Evolutionary conservation across 2,329 filamentous ascomycete genomes (phyloP), one percentile per base, ranked within the genome.

Genomic region (Shiraia sp.): DNA sequence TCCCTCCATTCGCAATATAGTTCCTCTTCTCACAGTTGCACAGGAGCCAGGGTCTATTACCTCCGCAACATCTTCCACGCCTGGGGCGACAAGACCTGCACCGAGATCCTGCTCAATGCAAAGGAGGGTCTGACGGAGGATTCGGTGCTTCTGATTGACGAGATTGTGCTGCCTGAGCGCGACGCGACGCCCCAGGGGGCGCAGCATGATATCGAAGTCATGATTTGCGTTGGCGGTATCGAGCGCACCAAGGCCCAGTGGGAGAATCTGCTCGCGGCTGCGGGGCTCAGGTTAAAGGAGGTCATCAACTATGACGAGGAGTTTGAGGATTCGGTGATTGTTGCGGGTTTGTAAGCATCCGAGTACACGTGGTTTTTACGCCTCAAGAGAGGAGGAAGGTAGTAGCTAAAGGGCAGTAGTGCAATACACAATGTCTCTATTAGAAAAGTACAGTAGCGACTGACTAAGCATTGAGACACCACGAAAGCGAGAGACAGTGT

Each of bases 61-160:
- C 45, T 74, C 26, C 63, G 68, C 27, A 60, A 49, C 6, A 55
- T 73, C 13, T 43, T 75, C 12, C 71, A 75, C 42, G 70, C 74
- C 44, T 72, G 62, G 56, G 57, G 61, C 1, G 70, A 73, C 17
- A 51, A 64, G 4, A 51, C 63, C 13, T 61, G 53, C n/a, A 40
- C 42, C 1, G 24, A 41, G 7, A 74, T 76, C 10, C 61, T 77
- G 10, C 40, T 44, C 8, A 61, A 68, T 9, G 42, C 71, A 7
- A 44, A 45, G 1, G 44, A 57, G 0, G 71, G 70, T 1, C 61
- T 74, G 55, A 57, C 47, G 1, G 41, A 54, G 1, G 60, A 66
- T 4, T 73, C 71, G 0, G 52, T 56, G 12, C 59, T 76, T 16
- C 44, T 77, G 19, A 70, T 76, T 32, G 68, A 72, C 37, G 74